phyloP scores from a whole-genome alignment of 2,329 filamentous ascomycete genomes.

The Scortechinia acanthostroma region DNA sequence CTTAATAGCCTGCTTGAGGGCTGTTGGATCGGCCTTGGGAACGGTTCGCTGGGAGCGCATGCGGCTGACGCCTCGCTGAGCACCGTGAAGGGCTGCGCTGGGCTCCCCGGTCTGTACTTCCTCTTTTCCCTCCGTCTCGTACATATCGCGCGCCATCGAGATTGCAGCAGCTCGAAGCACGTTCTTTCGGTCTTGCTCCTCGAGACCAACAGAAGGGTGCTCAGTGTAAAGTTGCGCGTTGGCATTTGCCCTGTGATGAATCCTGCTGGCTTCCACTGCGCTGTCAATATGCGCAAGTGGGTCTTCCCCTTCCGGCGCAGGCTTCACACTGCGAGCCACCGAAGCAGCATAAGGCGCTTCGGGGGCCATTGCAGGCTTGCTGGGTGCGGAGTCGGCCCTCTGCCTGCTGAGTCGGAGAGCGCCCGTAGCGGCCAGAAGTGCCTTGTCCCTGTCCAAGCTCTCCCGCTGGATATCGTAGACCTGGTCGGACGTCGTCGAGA shows the following conservation, averaged over 20 bases:
- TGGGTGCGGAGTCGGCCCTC: not conserved
- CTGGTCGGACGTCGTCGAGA: not conserved
- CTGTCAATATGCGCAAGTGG: not conserved
- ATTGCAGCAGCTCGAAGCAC: not conserved
- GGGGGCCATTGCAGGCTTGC: not conserved
- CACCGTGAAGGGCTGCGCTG: not conserved
- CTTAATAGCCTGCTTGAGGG: not conserved
- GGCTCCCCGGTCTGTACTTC: not conserved
- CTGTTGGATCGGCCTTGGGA: not conserved
- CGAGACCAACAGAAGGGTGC: not conserved
- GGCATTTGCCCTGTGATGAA: not conserved
- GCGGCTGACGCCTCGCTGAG: not conserved
- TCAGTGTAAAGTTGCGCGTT: not conserved
- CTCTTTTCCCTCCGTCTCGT: not conserved
- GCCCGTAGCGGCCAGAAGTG: not conserved
- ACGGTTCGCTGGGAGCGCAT: not conserved
- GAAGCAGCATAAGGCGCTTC: not conserved
- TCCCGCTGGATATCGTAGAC: not conserved
- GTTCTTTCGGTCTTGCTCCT: not conserved
- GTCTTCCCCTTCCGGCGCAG: not conserved
- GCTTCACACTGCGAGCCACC: not conserved
- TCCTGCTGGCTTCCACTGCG: not conserved
- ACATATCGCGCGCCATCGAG: not conserved
- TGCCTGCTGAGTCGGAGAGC: not conserved
- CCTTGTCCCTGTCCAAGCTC: slow-evolving; percentile 1